Evolutionary conservation across 2,329 filamentous ascomycete genomes (phyloP).

Genomic region (Coniochaeta prunicola): DNA sequence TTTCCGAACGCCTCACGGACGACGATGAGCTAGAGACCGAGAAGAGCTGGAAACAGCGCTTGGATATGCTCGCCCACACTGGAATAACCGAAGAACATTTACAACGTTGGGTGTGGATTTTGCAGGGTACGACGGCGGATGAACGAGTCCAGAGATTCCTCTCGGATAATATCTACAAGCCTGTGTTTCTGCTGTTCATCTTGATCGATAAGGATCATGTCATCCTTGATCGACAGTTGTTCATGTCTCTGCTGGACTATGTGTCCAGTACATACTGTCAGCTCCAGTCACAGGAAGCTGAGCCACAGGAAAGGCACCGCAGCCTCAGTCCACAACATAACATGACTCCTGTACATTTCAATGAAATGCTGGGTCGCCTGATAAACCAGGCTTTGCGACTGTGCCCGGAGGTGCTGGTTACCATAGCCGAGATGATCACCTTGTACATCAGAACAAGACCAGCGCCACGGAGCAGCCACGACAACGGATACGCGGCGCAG

Average conservation of each 20-base stretch:
- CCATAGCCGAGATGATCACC: slow-evolving; percentile 13
- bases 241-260: slow-evolving; percentile 26
- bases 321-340: slow-evolving; percentile 13
- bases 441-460: slow-evolving; percentile 16
- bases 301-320: slow-evolving; percentile 4
- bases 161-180: slow-evolving; percentile 23
- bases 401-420: slow-evolving; percentile 18
- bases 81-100: slow-evolving; percentile 26
- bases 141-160: slow-evolving; percentile 26
- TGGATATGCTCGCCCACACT: slow-evolving; percentile 21
- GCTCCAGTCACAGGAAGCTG: neutral
- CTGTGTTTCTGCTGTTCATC: slow-evolving; percentile 30
- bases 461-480: slow-evolving; percentile 5
- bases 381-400: slow-evolving; percentile 14
- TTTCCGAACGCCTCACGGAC: slow-evolving; percentile 13
- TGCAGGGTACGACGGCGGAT: slow-evolving; percentile 26
- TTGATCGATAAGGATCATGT: slow-evolving; percentile 26
- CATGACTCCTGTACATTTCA: slow-evolving; percentile 16
- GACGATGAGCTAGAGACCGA: slow-evolving; percentile 5
- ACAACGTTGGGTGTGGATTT: slow-evolving; percentile 33
- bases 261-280: slow-evolving; percentile 10
- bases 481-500: slow-evolving; percentile 18
- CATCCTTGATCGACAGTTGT: slow-evolving; percentile 20
- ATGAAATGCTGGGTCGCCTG: slow-evolving; percentile 11
- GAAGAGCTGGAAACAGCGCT: slow-evolving; percentile 20